Percentiles rank a stretch among this genome's conserved stretches.
phyloP scores from a whole-genome alignment of 805 yeast genomes.

The Wickerhamiella occidentalis region DNA sequence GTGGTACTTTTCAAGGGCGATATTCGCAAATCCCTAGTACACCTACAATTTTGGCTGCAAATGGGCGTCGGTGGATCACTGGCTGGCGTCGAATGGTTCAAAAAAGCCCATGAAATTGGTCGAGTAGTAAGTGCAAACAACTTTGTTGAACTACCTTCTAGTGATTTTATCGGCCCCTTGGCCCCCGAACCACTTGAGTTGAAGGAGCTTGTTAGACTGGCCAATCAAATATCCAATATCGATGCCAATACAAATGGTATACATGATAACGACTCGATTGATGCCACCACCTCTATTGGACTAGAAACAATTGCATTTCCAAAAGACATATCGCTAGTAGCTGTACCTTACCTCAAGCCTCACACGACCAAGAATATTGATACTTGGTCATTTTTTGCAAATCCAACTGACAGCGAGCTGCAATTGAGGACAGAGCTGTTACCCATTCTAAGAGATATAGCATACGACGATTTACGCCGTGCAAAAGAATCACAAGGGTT shows the following conservation, averaged over 20 bases:
- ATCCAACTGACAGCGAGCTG: slow-evolving; percentile 10
- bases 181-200: slow-evolving; percentile 10
- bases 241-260: background rate
- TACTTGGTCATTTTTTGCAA: background rate
- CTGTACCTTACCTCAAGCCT: background rate
- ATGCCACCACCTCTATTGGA: background rate
- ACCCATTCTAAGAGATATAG: slow-evolving; percentile 25
- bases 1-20: slow-evolving; percentile 21
- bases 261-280: background rate
- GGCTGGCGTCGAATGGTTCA: slow-evolving; percentile 27
- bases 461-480: slow-evolving; percentile 20
- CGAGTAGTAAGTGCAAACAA: slow-evolving; percentile 22
- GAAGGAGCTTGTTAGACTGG: background rate
- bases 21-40: slow-evolving; percentile 22
- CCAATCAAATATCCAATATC: background rate
- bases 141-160: slow-evolving; percentile 9
- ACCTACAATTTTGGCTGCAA: slow-evolving; percentile 29
- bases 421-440: slow-evolving; percentile 18
- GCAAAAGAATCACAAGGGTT: slow-evolving; percentile 1
- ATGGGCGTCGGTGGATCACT: slow-evolving; percentile 26
- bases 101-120: slow-evolving; percentile 18
- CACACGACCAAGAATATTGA: background rate
- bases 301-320: background rate
- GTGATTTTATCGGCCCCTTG: background rate
- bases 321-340: background rate